Evolutionary conservation across 2,329 filamentous ascomycete genomes (phyloP).

Genomic region (Raffaelea deltoideospora): DNA sequence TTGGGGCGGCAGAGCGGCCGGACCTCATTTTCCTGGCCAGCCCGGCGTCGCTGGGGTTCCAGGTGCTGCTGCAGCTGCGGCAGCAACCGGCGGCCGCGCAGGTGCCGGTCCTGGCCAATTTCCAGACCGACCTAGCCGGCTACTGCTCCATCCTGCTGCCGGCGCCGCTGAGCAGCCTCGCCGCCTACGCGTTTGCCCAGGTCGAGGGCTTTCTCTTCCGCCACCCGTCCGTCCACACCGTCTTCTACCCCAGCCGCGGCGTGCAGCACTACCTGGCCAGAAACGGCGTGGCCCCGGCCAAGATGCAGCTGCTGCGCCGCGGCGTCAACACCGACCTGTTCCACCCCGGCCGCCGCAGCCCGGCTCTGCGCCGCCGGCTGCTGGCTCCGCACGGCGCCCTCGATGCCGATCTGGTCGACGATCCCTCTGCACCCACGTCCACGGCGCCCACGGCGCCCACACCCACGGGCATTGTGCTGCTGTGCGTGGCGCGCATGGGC

Average conservation of each 20-base stretch:
- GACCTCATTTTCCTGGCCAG: slow-evolving; percentile 57
- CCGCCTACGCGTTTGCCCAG: slow-evolving; percentile 43
- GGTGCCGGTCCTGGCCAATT: slow-evolving; percentile 50
- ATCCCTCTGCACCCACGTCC: too few species aligned
- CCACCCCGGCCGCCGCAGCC: slow-evolving; percentile 34
- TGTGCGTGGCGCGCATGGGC: slow-evolving; percentile 51
- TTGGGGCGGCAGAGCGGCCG: slow-evolving; percentile 34
- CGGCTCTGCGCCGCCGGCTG: slow-evolving; percentile 34
- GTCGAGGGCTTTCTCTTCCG: slow-evolving; percentile 55
- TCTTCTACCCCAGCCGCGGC: slow-evolving; percentile 54
- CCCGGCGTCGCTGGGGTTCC: slow-evolving; percentile 54
- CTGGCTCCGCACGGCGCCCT: too few species aligned
- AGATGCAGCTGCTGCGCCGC: slow-evolving; percentile 45
- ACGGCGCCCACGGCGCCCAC: too few species aligned
- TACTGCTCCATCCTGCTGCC: slow-evolving; percentile 59
- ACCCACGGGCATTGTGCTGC: slow-evolving; percentile 43
- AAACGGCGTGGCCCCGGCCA: slow-evolving; percentile 37
- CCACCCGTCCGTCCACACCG: slow-evolving; percentile 43
- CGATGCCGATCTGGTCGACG: too few species aligned
- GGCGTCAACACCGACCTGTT: slow-evolving; percentile 52
- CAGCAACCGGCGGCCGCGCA: slow-evolving; percentile 39
- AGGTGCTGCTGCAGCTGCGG: slow-evolving; percentile 53
- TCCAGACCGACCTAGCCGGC: slow-evolving; percentile 55
- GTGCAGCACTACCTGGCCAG: slow-evolving; percentile 45
- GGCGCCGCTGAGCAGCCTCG: slow-evolving; percentile 41